phyloP scores from a whole-genome alignment of 192 early-diverging fungal species.

The Pilobolus umbonatus region DNA sequence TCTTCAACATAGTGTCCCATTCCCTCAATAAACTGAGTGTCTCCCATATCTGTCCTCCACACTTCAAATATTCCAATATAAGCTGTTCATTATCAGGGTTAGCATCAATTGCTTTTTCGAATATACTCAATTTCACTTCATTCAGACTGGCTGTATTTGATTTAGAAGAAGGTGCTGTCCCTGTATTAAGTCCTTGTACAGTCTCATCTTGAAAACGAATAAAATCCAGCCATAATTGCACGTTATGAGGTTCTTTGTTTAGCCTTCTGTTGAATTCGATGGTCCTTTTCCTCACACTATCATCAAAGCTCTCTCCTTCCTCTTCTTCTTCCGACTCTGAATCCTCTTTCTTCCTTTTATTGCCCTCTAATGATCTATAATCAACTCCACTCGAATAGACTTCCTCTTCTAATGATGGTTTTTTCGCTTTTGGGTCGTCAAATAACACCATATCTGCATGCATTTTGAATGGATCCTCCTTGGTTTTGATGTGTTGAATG shows the following conservation, averaged over 20 bases:
- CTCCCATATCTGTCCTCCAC: slow-evolving; percentile 42
- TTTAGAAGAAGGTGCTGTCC: slow-evolving; percentile 12
- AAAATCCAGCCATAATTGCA: slow-evolving; percentile 45
- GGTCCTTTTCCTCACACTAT: slow-evolving; percentile 29
- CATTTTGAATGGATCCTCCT: neutral
- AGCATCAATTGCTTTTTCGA: slow-evolving; percentile 46
- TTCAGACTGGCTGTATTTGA: slow-evolving; percentile 35
- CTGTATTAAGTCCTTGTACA: slow-evolving; percentile 15
- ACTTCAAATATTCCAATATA: slow-evolving; percentile 41
- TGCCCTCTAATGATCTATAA: slow-evolving; percentile 44
- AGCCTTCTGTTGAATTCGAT: slow-evolving; percentile 30
- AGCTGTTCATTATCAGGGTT: slow-evolving; percentile 44
- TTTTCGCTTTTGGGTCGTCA: slow-evolving; percentile 1
- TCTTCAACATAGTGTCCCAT: slow-evolving; percentile 47
- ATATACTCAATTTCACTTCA: slow-evolving; percentile 52
- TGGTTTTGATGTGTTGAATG: neutral
- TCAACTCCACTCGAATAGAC: slow-evolving; percentile 23
- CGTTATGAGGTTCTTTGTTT: slow-evolving; percentile 39
- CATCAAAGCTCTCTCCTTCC: slow-evolving; percentile 37
- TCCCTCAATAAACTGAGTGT: slow-evolving; percentile 38
- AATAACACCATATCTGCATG: neutral
- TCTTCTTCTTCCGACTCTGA: slow-evolving; percentile 32
- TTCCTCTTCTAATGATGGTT: neutral
- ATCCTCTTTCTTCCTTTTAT: slow-evolving; percentile 28
- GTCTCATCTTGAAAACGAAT: slow-evolving; percentile 50